phyloP scores from a whole-genome alignment of 2,329 filamentous ascomycete genomes.

The Onygena corvina region DNA sequence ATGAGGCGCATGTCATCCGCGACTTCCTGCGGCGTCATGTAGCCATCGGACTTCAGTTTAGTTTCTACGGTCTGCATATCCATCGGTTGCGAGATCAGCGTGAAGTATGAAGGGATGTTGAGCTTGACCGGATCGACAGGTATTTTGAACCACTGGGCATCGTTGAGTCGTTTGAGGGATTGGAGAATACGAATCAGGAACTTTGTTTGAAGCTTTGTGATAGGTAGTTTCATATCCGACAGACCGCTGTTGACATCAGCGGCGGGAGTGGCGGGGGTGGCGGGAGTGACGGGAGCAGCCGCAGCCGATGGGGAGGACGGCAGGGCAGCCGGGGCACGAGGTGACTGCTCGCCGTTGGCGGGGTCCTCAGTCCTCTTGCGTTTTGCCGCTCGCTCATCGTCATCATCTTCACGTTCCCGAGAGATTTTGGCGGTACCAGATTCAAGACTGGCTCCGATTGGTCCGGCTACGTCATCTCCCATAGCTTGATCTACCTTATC shows the following conservation, averaged over 20 bases:
- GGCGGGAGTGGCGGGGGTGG: constrained; percentile 22
- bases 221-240: constrained; percentile 15
- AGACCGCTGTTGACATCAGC: constrained; percentile 22
- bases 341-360: constrained; percentile 31
- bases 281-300: constrained; percentile 28
- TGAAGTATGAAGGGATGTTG: constrained; percentile 60
- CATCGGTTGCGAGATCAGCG: constrained; percentile 64
- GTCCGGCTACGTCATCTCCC: constrained; percentile 33
- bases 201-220: constrained; percentile 35
- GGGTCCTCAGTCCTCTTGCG: constrained; percentile 60
- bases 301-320: constrained; percentile 25
- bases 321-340: constrained; percentile 36
- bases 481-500: constrained; percentile 37
- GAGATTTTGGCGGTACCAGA: constrained; percentile 48
- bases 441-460: constrained; percentile 24
- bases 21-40: constrained; percentile 59
- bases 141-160: constrained; percentile 60
- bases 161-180: constrained; percentile 68
- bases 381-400: constrained; percentile 59
- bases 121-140: constrained; percentile 69
- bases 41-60: constrained; percentile 60
- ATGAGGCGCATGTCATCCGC: constrained; percentile 64
- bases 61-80: constrained; percentile 73
- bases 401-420: constrained; percentile 66
- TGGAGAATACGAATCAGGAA: constrained; percentile 30